phyloP scores from a whole-genome alignment of 345 rosid genomes.

The Eutrema heterophyllum region DNA sequence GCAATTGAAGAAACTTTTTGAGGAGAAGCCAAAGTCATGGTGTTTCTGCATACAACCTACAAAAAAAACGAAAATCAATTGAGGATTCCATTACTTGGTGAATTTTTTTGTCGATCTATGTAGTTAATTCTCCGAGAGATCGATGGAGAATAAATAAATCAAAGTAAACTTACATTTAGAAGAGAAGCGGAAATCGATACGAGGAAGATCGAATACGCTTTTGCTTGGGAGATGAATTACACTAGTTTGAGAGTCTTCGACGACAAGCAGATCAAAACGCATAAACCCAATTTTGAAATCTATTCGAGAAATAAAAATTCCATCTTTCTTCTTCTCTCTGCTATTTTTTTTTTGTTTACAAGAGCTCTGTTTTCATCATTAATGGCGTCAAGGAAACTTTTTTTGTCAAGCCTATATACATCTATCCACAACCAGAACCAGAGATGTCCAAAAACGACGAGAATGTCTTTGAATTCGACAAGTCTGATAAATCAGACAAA shows the following conservation, averaged over 20 bases:
- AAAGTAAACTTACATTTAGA: no score
- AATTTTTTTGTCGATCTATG: no score
- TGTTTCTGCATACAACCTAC: no score
- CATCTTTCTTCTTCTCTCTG: neutral
- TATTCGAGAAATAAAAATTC: neutral
- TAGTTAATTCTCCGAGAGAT: no score
- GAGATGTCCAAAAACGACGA: constrained; percentile 20
- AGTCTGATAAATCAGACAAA: constrained; percentile 44
- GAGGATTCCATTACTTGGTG: no score
- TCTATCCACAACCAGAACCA: constrained; percentile 37
- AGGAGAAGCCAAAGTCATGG: no score
- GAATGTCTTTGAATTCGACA: constrained; percentile 50
- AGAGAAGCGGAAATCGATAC: no score
- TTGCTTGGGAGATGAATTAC: no score
- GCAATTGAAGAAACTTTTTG: no score
- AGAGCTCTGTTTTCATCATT: constrained; percentile 1
- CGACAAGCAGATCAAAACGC: constrained; percentile 22
- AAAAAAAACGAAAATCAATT: no score
- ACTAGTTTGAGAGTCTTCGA: neutral
- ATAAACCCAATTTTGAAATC: neutral
- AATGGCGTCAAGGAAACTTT: constrained; percentile 60
- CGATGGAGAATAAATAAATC: no score
- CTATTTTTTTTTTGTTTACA: neutral
- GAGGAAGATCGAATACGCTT: no score
- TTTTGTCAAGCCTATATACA: constrained; percentile 38